A percentile compares a stretch with the other conserved stretches of the same genome.
Conservation (phyloP, 257 asterid species). For the Nicotiana tabacum region DNA sequence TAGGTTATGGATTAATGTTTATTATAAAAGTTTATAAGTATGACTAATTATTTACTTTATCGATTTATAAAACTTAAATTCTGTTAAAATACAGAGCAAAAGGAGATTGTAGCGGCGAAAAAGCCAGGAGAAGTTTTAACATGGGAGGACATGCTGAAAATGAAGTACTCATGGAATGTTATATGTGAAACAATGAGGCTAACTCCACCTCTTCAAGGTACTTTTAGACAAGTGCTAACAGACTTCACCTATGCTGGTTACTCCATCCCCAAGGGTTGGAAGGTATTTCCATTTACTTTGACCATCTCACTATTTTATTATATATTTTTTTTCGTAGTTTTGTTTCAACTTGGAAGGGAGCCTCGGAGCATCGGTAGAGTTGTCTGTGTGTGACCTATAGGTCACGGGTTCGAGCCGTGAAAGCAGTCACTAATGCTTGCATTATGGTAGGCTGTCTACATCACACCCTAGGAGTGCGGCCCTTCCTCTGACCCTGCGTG, state of each 20-base stretch:
- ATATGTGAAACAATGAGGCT: slow-evolving; percentile 66
- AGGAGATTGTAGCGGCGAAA: slow-evolving; percentile 46
- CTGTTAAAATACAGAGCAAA: slow-evolving; percentile 40
- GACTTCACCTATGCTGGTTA: slow-evolving; percentile 69
- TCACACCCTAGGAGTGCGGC: too few relatives aligned
- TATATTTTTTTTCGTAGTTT: neutral
- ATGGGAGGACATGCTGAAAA: slow-evolving; percentile 68
- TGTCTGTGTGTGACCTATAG: too few relatives aligned
- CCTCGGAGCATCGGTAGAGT: too few relatives aligned
- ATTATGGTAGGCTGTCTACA: too few relatives aligned
- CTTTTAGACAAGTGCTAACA: slow-evolving; percentile 50
- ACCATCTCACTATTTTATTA: neutral
- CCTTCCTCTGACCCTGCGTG: too few relatives aligned
- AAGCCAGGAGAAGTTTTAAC: slow-evolving; percentile 40
- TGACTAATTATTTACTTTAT: too few relatives aligned
- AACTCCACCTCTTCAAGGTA: slow-evolving; percentile 75
- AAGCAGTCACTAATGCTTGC: too few relatives aligned
- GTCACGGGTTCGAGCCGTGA: too few relatives aligned
- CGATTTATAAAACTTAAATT: too few relatives aligned
- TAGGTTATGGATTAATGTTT: too few relatives aligned
- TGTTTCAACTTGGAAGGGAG: too few relatives aligned
- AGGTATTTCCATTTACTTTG: slow-evolving; percentile 30
- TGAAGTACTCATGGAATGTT: slow-evolving; percentile 71
- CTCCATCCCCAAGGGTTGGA: slow-evolving; percentile 79
- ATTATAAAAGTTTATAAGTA: too few relatives aligned